phyloP scores from a whole-genome alignment of 192 early-diverging fungal species.

The Coemansia sp. region DNA sequence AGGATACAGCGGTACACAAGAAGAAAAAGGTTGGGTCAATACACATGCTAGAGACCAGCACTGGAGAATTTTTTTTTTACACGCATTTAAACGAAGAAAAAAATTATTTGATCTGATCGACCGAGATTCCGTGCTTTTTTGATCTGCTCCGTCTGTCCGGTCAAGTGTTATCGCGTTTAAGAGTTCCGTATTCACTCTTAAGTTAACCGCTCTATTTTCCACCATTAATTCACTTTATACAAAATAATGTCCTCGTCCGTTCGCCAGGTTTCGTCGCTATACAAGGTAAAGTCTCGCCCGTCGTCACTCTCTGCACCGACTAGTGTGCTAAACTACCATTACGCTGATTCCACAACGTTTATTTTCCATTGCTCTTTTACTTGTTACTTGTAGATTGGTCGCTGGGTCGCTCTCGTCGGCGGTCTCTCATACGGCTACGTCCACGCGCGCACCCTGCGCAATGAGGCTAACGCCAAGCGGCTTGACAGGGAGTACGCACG shows the following conservation, averaged over 20 bases:
- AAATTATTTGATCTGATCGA: too few species aligned
- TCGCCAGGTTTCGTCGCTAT: slow-evolving; percentile 53
- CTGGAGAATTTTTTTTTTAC: too few species aligned
- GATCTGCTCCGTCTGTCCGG: too few species aligned
- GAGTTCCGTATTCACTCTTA: too few species aligned
- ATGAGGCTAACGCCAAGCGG: slow-evolving; percentile 29
- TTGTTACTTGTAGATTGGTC: slow-evolving; percentile 37
- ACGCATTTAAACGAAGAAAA: too few species aligned
- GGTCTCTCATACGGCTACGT: slow-evolving; percentile 49
- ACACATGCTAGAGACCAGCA: too few species aligned
- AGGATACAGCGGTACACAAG: too few species aligned
- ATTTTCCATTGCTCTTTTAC: not conserved
- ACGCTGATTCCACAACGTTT: not conserved
- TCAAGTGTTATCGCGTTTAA: too few species aligned
- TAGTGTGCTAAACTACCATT: not conserved
- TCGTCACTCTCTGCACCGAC: not conserved
- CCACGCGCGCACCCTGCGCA: slow-evolving; percentile 36
- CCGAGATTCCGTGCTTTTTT: too few species aligned
- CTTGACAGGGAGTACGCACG: slow-evolving; percentile 38
- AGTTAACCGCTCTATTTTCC: too few species aligned
- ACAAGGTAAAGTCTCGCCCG: slow-evolving; percentile 37
- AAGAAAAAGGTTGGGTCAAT: too few species aligned
- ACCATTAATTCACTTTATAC: too few species aligned
- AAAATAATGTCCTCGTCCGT: slow-evolving; percentile 28
- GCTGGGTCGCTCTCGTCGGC: slow-evolving; percentile 43